Evolutionary conservation across 1,284 basidiomycete genomes (phyloP).

Genomic region (Omphalotus olearius): DNA sequence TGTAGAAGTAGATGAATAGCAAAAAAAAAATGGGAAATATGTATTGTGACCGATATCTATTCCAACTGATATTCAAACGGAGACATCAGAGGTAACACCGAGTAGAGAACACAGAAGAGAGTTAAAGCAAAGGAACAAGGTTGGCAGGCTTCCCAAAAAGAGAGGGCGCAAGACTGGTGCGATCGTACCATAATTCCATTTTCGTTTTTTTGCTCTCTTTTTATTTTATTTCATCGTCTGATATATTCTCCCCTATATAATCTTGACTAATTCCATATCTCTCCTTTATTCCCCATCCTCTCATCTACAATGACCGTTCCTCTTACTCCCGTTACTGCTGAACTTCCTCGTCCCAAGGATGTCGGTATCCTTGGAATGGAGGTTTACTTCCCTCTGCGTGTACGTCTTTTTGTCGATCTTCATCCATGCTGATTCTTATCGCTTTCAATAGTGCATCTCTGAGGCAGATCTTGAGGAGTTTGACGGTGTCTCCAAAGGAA

Average conservation of each 20-base stretch:
- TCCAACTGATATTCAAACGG: neutral
- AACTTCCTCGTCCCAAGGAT: constrained; percentile 73
- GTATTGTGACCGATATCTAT: no score
- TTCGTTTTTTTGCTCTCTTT: constrained; percentile 10
- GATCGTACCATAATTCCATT: constrained; percentile 14
- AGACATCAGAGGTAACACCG: neutral
- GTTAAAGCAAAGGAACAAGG: neutral
- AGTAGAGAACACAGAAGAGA: no score
- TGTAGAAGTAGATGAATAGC: no score
- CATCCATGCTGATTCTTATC: constrained; percentile 13
- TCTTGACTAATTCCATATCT: constrained; percentile 1
- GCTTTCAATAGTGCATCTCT: constrained; percentile 73
- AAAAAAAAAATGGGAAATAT: no score
- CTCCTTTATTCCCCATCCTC: constrained; percentile 5
- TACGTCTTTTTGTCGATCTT: constrained; percentile 36
- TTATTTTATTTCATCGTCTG: constrained; percentile 16
- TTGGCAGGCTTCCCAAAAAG: neutral
- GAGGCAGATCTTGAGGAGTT: constrained; percentile 93
- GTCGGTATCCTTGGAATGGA: constrained; percentile 92
- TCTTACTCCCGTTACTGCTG: constrained; percentile 27
- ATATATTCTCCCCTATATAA: constrained; percentile 15
- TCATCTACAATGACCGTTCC: constrained; percentile 36
- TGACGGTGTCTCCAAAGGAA: constrained; percentile 93
- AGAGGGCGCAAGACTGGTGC: neutral
- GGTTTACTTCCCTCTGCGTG: constrained; percentile 90